Evolutionary conservation across 2,329 filamentous ascomycete genomes (phyloP).

Genomic region (Pseudogymnoascus sp.): DNA sequence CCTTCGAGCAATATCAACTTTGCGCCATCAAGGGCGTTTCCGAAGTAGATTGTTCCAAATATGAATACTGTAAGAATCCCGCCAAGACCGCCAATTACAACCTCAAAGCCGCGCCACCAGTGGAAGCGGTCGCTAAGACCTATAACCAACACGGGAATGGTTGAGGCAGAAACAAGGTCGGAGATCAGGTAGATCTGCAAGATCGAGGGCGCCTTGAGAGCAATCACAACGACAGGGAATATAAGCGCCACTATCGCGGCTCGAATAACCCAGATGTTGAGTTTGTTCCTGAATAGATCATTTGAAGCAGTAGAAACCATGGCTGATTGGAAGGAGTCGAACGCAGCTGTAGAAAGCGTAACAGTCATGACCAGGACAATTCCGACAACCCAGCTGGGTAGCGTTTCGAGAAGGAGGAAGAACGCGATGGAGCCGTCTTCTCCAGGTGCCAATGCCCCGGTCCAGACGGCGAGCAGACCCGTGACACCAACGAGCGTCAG

Average conservation of each 20-base stretch:
- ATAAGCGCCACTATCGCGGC: conserved; percentile 62
- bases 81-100: conserved; percentile 67
- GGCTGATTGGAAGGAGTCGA: conserved; percentile 72
- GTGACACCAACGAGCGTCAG: conserved; percentile 64
- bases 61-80: conserved; percentile 74
- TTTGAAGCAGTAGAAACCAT: conserved; percentile 82
- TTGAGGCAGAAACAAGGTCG: conserved; percentile 67
- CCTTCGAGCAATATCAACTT: conserved; percentile 63
- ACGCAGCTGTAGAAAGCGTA: conserved; percentile 65
- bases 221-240: conserved; percentile 64
- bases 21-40: conserved; percentile 52
- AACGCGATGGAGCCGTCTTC: conserved; percentile 62
- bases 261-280: conserved; percentile 68
- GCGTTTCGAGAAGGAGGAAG: conserved; percentile 62
- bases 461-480: conserved; percentile 71
- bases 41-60: conserved; percentile 73
- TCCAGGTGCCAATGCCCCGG: conserved; percentile 56
- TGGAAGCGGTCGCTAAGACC: conserved; percentile 58
- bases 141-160: conserved; percentile 67
- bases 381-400: conserved; percentile 75
- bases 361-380: conserved; percentile 76
- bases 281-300: conserved; percentile 74
- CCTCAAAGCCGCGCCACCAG: conserved; percentile 74
- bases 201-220: conserved; percentile 64
- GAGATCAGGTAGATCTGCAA: conserved; percentile 77